phyloP scores from a whole-genome alignment of 306 rosid species.

The Benincasa hispida region DNA sequence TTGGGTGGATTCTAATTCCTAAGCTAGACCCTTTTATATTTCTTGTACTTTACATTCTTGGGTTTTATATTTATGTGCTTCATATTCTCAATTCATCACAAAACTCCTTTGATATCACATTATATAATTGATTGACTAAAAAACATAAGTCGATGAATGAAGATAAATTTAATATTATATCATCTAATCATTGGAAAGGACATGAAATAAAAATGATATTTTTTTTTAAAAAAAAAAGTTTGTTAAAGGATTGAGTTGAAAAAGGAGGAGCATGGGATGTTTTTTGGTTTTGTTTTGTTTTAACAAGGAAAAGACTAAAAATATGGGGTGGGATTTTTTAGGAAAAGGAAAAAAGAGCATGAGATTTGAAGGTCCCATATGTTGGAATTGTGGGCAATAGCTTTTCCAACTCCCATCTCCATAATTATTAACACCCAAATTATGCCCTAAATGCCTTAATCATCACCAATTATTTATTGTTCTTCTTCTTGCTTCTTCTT shows the following conservation, averaged over 20 bases:
- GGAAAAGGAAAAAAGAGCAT: not conserved
- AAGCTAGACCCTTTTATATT: no score
- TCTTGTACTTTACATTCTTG: no score
- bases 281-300: not conserved
- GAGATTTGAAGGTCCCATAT: conserved; percentile 7
- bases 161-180: no score
- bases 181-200: no score
- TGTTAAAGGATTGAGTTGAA: not conserved
- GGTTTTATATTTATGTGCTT: no score
- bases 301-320: no score
- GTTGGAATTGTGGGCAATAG: conserved; percentile 8
- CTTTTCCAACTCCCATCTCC: not conserved
- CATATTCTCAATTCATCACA: no score
- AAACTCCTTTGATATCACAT: no score
- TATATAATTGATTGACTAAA: no score
- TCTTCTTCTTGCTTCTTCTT: conserved; percentile 4
- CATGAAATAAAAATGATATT: no score
- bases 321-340: not conserved
- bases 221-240: not conserved
- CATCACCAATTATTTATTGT: not conserved
- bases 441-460: not conserved
- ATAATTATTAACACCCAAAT: not conserved
- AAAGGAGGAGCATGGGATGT: not conserved
- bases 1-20: no score
- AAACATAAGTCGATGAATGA: no score